phyloP scores from a whole-genome alignment of 768 basidiomycete species.

The Leccinum subgranulosum region DNA sequence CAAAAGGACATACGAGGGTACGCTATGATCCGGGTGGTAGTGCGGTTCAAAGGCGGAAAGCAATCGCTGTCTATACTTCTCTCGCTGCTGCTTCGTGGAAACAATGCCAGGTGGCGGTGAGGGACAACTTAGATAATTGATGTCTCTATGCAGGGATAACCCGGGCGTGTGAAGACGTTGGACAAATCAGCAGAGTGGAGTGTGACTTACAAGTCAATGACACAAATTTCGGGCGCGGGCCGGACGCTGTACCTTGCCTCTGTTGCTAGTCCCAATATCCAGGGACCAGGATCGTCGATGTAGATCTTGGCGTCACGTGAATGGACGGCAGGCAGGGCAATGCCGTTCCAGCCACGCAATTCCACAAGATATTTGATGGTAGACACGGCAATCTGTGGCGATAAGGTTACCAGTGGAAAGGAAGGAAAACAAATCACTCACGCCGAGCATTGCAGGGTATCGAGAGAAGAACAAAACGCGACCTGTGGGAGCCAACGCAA shows the following conservation, averaged over 20 bases:
- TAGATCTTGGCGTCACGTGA: constrained; percentile 90
- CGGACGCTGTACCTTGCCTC: constrained; percentile 79
- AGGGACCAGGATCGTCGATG: constrained; percentile 95
- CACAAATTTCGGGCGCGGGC: constrained; percentile 75
- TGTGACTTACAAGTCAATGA: constrained; percentile 74
- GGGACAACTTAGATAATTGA: constrained; percentile 81
- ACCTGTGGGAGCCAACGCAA: constrained; percentile 84
- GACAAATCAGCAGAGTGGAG: not conserved
- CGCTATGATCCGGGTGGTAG: constrained; percentile 85
- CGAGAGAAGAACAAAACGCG: constrained; percentile 84
- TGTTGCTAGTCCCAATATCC: constrained; percentile 88
- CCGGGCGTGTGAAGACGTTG: not conserved
- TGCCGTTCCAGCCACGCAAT: constrained; percentile 88
- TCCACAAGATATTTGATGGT: constrained; percentile 92
- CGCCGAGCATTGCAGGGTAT: constrained; percentile 89
- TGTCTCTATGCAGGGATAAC: constrained; percentile 49
- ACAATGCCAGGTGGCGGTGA: constrained; percentile 74
- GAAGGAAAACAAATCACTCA: constrained; percentile 30
- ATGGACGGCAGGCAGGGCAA: constrained; percentile 79
- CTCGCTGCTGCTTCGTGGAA: constrained; percentile 75
- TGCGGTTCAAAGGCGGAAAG: constrained; percentile 79
- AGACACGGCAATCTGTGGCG: constrained; percentile 71
- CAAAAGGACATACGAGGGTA: constrained; percentile 53
- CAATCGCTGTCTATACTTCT: constrained; percentile 72
- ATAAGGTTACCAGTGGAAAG: not conserved